Evolutionary conservation across 176 grass and related monocot genomes (phyloP).

Genomic region (Juncus effusus): DNA sequence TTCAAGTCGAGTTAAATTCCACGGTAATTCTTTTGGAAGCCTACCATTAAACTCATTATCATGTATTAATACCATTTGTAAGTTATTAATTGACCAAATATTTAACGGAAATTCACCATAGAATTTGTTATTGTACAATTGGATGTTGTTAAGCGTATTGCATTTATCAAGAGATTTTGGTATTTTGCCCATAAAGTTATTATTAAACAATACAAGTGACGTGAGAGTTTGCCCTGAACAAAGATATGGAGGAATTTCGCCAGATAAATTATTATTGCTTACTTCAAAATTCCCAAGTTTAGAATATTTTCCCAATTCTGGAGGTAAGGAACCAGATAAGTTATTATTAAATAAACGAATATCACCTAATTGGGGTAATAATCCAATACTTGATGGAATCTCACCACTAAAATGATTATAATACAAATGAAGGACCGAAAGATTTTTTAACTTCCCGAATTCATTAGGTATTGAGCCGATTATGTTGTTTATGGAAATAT

Average conservation of each 20-base stretch:
- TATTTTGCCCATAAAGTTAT: constrained; percentile 34
- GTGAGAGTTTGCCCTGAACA: constrained; percentile 32
- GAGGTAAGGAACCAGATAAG: constrained; percentile 32
- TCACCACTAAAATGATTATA: constrained; percentile 35
- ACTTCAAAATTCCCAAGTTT: constrained; percentile 29
- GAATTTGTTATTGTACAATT: constrained; percentile 35
- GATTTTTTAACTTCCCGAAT: constrained; percentile 33
- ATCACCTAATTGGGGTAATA: constrained; percentile 18
- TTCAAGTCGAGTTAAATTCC: constrained; percentile 25
- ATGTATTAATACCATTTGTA: constrained; percentile 29
- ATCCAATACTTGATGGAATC: constrained; percentile 36
- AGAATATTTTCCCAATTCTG: constrained; percentile 47
- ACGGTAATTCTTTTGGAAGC: constrained; percentile 29
- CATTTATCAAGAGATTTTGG: constrained; percentile 34
- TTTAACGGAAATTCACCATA: constrained; percentile 32
- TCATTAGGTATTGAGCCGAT: constrained; percentile 31
- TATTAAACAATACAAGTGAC: constrained; percentile 39
- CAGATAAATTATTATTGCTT: constrained; percentile 30
- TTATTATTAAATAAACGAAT: constrained; percentile 38
- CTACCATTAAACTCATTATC: constrained; percentile 45
- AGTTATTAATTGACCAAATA: constrained; percentile 29
- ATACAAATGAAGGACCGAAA: constrained; percentile 31
- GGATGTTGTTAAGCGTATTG: constrained; percentile 24
- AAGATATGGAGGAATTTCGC: constrained; percentile 36
- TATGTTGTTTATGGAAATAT: constrained; percentile 38